Percentiles rank a stretch among this genome's conserved stretches.
Evolutionary conservation across 148 eudicot genomes (phyloP).

Genomic region (Rhododendron henanense): DNA sequence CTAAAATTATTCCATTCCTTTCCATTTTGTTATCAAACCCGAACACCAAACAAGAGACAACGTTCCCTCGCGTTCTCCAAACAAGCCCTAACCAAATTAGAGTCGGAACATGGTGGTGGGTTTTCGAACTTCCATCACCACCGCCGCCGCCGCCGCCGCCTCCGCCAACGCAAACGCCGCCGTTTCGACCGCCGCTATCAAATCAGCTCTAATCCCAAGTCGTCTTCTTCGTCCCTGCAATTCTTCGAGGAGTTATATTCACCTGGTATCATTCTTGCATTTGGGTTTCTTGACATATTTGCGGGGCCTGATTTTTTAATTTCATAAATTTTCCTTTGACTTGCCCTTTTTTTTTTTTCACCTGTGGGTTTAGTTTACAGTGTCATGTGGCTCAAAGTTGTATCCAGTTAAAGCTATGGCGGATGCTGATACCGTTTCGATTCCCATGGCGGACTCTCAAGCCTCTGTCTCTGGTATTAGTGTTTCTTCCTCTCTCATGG

Average conservation of each 20-base stretch:
- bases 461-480: constrained; percentile 22
- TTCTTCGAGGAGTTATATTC: not conserved
- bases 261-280: not conserved
- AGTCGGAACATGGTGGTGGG: constrained; percentile 15
- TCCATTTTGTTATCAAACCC: too few relatives aligned
- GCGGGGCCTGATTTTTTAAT: too few relatives aligned
- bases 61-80: too few relatives aligned
- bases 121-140: not conserved
- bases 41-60: too few relatives aligned
- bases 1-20: too few relatives aligned
- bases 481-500: not conserved
- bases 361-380: not conserved
- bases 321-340: not conserved
- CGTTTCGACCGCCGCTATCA: not conserved
- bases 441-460: constrained; percentile 20
- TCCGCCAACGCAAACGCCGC: constrained; percentile 9
- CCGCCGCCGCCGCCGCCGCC: not conserved
- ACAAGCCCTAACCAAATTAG: not conserved
- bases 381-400: constrained; percentile 16
- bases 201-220: not conserved
- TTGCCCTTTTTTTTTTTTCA: too few relatives aligned
- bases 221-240: not conserved
- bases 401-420: constrained; percentile 33
- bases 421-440: constrained; percentile 17
- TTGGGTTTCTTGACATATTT: not conserved